phyloP scores from a whole-genome alignment of 768 basidiomycete species.

The Auricularia sp. region DNA sequence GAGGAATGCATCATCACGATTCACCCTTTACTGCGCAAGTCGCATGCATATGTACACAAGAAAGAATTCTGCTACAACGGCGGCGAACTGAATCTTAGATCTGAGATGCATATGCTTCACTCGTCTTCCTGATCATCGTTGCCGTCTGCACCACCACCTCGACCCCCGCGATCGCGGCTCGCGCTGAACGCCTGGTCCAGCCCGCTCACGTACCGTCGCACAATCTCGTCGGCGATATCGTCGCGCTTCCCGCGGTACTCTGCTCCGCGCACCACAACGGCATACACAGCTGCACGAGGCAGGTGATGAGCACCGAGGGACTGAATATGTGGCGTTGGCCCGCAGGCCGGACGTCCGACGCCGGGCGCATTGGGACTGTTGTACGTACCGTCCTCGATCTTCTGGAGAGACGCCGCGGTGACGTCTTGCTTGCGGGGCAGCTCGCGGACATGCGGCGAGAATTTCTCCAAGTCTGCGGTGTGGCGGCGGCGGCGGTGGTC shows the following conservation, averaged over 20 bases:
- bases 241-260: conserved; percentile 6
- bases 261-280: conserved; percentile 10
- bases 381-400: conserved; percentile 81
- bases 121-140: not conserved
- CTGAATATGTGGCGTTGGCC: not conserved
- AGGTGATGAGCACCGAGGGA: not conserved
- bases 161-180: not conserved
- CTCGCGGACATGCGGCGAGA: conserved; percentile 59
- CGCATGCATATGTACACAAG: no score
- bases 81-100: no score
- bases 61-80: no score
- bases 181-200: not conserved
- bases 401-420: conserved; percentile 78
- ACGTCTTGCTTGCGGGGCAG: conserved; percentile 82
- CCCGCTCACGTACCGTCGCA: not conserved
- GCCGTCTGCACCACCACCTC: not conserved
- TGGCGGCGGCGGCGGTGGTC: not conserved
- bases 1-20: no score
- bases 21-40: no score
- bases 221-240: not conserved
- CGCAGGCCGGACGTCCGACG: not conserved
- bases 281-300: conserved; percentile 10
- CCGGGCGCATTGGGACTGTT: not conserved
- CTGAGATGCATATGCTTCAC: not conserved
- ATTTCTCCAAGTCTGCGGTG: conserved; percentile 62